Conservation (phyloP, 352 stramenopile species). For the Pythium sukuiense region DNA sequence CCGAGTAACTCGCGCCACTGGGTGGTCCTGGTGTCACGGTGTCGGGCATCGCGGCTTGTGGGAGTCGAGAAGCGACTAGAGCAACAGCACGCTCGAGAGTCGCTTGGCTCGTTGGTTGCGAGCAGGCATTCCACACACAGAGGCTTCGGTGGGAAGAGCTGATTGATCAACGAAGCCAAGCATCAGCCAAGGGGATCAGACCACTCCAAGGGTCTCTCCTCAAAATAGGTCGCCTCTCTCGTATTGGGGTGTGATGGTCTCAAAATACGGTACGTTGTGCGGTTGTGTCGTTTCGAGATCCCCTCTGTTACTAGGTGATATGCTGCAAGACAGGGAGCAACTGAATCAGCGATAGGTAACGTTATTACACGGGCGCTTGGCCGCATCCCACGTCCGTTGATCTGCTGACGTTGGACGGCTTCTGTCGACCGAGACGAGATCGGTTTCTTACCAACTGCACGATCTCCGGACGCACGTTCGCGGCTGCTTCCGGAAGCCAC, state of each 20-base stretch:
- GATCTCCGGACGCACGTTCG: neutral
- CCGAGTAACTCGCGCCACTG: constrained; percentile 7
- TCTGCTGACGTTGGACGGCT: neutral
- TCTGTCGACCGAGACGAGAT: neutral
- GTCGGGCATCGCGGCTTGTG: neutral
- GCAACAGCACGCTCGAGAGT: neutral
- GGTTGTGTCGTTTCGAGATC: too few relatives aligned
- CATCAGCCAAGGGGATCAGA: too few relatives aligned
- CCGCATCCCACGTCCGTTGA: too few relatives aligned
- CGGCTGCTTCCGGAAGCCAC: neutral
- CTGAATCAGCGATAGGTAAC: too few relatives aligned
- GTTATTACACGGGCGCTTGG: too few relatives aligned
- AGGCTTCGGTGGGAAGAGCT: neutral
- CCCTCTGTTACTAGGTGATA: too few relatives aligned
- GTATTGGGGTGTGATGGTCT: too few relatives aligned
- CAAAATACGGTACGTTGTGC: too few relatives aligned
- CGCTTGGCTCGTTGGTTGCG: neutral
- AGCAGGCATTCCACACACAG: neutral
- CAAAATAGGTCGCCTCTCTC: too few relatives aligned
- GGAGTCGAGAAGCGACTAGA: neutral
- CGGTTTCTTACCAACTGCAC: neutral
- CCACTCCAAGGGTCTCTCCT: too few relatives aligned
- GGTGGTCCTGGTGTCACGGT: neutral
- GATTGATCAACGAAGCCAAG: too few relatives aligned
- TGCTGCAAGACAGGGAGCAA: too few relatives aligned